Evolutionary conservation across 1,284 basidiomycete species (phyloP).

Genomic region (Pseudozyma tsukubaensis): DNA sequence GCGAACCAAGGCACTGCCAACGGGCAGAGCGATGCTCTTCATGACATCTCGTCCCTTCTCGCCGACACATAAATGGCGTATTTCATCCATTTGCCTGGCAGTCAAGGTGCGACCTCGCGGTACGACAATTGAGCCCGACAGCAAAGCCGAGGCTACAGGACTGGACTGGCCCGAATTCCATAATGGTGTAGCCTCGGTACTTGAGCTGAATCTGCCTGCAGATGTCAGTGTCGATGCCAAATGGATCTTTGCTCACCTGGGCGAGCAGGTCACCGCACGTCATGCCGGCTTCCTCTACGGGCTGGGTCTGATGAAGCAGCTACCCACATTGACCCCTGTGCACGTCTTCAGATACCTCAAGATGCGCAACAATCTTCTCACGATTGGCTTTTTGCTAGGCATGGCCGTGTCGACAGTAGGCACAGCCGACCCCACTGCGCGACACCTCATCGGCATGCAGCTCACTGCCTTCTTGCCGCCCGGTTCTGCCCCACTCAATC

Average conservation of each 20-base stretch:
- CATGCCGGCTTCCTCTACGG: slow-evolving; percentile 96
- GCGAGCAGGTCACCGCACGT: slow-evolving; percentile 77
- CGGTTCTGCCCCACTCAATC: slow-evolving; percentile 86
- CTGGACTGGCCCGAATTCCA: slow-evolving; percentile 95
- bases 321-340: slow-evolving; percentile 87
- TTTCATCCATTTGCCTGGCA: slow-evolving; percentile 52
- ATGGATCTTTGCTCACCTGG: slow-evolving; percentile 66
- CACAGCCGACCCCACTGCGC: slow-evolving; percentile 84
- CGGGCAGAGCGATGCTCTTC: slow-evolving; percentile 64
- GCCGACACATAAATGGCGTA: slow-evolving; percentile 57
- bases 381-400: slow-evolving; percentile 90
- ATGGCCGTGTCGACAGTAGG: slow-evolving; percentile 92
- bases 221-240: slow-evolving; percentile 73
- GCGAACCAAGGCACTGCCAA: slow-evolving; percentile 59
- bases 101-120: slow-evolving; percentile 56
- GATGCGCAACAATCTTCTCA: slow-evolving; percentile 92
- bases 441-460: slow-evolving; percentile 90
- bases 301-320: slow-evolving; percentile 88
- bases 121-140: slow-evolving; percentile 37
- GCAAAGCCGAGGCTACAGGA: slow-evolving; percentile 45
- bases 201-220: slow-evolving; percentile 76
- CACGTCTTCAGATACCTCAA: slow-evolving; percentile 86
- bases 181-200: slow-evolving; percentile 91
- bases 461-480: slow-evolving; percentile 90
- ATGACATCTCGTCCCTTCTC: slow-evolving; percentile 56